phyloP scores from a whole-genome alignment of 2,329 filamentous ascomycete genomes.

The Colletotrichum destructivum region DNA sequence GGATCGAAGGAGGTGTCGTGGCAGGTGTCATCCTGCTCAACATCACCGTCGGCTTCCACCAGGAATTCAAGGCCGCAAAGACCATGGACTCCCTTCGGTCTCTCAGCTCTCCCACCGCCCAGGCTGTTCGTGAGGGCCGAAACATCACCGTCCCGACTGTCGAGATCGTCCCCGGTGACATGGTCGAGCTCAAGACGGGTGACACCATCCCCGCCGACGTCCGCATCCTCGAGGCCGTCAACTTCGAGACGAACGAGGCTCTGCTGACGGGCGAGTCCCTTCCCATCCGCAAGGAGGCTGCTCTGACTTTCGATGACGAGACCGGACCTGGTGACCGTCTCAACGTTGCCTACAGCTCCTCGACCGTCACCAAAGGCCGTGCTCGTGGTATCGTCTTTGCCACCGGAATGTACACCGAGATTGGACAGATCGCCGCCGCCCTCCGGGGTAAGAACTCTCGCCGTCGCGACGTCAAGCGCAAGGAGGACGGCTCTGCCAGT shows the following conservation, averaged over 20 bases:
- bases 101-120: conserved; percentile 60
- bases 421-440: conserved; percentile 71
- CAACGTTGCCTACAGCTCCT: conserved; percentile 75
- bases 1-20: conserved; percentile 73
- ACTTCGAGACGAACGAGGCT: conserved; percentile 78
- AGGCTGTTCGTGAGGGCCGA: conserved; percentile 59
- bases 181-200: conserved; percentile 68
- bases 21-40: conserved; percentile 71
- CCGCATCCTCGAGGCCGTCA: conserved; percentile 71
- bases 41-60: conserved; percentile 66
- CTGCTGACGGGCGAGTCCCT: too few species aligned
- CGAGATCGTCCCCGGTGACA: conserved; percentile 70
- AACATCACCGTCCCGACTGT: conserved; percentile 56
- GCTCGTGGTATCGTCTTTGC: conserved; percentile 73
- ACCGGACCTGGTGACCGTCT: conserved; percentile 70
- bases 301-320: conserved; percentile 57
- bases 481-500: conserved; percentile 58
- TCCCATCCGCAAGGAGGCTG: conserved; percentile 69
- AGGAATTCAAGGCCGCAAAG: conserved; percentile 64
- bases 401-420: conserved; percentile 74
- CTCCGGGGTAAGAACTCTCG: conserved; percentile 57
- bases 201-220: conserved; percentile 75
- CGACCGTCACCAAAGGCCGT: conserved; percentile 73
- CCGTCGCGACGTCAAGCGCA: conserved; percentile 57
- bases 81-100: conserved; percentile 64